Base-by-base conservation (phyloP, 1,139 yeast species). In the Wickerhamomyces sp. region DNA sequence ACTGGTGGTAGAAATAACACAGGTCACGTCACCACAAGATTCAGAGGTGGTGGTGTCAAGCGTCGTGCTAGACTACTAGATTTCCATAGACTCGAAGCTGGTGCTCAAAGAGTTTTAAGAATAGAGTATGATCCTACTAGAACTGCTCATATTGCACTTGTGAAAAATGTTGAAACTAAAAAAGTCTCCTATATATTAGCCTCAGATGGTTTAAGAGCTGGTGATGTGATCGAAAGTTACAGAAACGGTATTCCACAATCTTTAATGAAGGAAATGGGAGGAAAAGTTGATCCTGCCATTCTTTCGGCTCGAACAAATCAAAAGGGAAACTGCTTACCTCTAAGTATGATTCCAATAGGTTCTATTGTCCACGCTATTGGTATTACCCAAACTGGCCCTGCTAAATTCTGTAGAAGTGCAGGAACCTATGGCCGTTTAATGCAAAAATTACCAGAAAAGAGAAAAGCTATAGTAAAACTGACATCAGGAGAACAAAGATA, bases 71-170 rank as follows among this genome's bases (percentile, higher is more conserved):
- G 99, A 56, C 62, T 86, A 35, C 74, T 92, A 22, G 99, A 92
- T 63, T 81, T 82, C 57, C 70, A 71, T 54, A 76, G 99, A 56
- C 58, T 63, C 34, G 73, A 61, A 3, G 64, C 79, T 2, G 98
- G 97, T 19, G 74, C 73, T 39, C 95, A 88, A 52, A 74, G 77
- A 18, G 97, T 92, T 18, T 68, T 81, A 43, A 74, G 99, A 58
- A 87, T 92, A 44, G 99, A 92, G 64, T 88, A 89, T 59, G 99
- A 92, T 64, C 99, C 99, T 34, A 87, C 87, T 57, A 77, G 99
- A 69, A 77, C 95, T 6, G 87, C 94, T 7, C 99, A 92, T 64
- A 84, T 92, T 61, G 99, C 99, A 1, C 68, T 92, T 46, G 57
- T 94, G 35, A 74, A 81, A 60, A 82, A 85, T 60, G 64, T 70